phyloP scores from a whole-genome alignment of 176 grass and related monocot genomes.

The Luzula sylvatica region DNA sequence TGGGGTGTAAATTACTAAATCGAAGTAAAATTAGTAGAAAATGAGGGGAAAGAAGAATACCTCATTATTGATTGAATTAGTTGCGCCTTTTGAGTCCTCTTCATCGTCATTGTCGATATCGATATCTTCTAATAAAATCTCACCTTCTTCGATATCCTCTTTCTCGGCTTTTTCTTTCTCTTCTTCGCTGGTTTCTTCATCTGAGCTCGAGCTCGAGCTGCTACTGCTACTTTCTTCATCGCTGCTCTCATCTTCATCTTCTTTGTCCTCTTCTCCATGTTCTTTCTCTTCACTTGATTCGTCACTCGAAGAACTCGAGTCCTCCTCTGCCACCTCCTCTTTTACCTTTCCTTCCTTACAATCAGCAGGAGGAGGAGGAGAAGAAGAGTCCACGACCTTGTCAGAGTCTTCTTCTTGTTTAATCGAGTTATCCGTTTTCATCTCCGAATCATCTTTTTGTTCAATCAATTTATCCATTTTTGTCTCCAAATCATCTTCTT shows the following conservation, averaged over 20 bases:
- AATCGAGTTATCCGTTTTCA: too few relatives aligned
- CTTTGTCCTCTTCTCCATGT: constrained; percentile 15
- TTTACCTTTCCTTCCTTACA: constrained; percentile 31
- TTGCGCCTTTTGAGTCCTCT: constrained; percentile 22
- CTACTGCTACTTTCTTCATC: constrained; percentile 18
- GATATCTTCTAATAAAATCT: constrained; percentile 28
- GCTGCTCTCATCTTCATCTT: constrained; percentile 13
- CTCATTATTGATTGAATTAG: constrained; percentile 43
- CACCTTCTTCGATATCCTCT: constrained; percentile 57
- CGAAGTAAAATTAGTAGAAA: neutral
- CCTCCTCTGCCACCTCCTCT: constrained; percentile 21
- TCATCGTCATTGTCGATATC: constrained; percentile 35
- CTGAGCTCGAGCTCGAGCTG: too few relatives aligned
- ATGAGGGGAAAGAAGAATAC: neutral
- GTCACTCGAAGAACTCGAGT: constrained; percentile 10
- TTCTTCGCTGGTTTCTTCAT: neutral
- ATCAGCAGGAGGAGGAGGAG: constrained; percentile 1
- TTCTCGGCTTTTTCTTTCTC: constrained; percentile 8
- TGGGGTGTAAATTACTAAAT: constrained; percentile 6
- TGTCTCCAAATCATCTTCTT: neutral
- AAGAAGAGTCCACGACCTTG: neutral
- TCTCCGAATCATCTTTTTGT: neutral
- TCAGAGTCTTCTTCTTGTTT: neutral
- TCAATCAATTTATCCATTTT: neutral
- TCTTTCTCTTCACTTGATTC: constrained; percentile 15